These are phyloP conservation scores for Primulina huaijiensis DNA, from an alignment of 257 asterid genomes.

Conservation along the genomic window DNA sequence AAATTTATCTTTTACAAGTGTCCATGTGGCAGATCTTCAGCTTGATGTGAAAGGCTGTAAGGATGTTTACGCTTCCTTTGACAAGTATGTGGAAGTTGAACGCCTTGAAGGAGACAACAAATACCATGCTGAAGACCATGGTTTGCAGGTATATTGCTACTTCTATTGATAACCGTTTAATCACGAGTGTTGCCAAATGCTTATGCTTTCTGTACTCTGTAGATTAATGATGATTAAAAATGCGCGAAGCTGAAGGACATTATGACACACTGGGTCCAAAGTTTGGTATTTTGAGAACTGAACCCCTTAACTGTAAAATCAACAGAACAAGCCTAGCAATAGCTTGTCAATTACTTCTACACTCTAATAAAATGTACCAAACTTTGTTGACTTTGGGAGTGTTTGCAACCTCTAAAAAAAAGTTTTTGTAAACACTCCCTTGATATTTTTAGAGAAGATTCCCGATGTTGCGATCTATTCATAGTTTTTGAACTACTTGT, in stretches of 20 bases:
- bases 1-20: constrained; percentile 23
- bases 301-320: constrained; percentile 2
- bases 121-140: constrained; percentile 92
- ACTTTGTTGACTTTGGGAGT: not conserved
- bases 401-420: too few relatives aligned
- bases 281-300: constrained; percentile 16
- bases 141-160: constrained; percentile 71
- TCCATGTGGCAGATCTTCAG: constrained; percentile 74
- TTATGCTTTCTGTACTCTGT: constrained; percentile 18
- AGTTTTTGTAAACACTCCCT: too few relatives aligned
- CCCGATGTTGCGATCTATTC: not conserved
- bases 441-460: not conserved
- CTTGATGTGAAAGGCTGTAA: constrained; percentile 96
- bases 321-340: constrained; percentile 7
- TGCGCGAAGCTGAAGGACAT: constrained; percentile 10
- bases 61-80: constrained; percentile 95
- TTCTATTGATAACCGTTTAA: constrained; percentile 14
- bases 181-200: constrained; percentile 1
- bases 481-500: not conserved
- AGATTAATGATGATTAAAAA: not conserved
- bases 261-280: constrained; percentile 1
- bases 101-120: constrained; percentile 96
- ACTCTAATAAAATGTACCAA: too few relatives aligned
- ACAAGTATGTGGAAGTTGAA: constrained; percentile 96
- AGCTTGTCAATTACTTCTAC: not conserved